Evolutionary conservation across 2,329 filamentous ascomycete genomes (phyloP), one percentile per base, ranked within the genome.

Genomic region (Phyllosticta capitalensis): DNA sequence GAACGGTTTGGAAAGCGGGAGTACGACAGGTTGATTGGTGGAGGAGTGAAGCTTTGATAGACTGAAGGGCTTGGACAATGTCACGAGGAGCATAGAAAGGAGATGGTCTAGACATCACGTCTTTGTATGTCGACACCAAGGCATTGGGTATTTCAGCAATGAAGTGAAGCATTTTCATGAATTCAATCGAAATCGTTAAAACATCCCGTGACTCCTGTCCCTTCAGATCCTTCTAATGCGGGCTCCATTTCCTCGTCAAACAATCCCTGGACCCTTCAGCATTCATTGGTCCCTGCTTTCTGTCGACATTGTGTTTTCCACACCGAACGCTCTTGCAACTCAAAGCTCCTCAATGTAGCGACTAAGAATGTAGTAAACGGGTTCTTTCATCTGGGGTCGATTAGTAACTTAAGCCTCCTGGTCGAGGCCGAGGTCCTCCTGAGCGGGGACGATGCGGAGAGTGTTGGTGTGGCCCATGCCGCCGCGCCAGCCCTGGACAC

Each of bases 401-500:
- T 45, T 19, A 45, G 38, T 30, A 50, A 58, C 51, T 61, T 65
- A 79, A 64, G 77, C 75, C 60, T 78, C 72, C 67, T 72, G 71
- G 64, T 78, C 75, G 60, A 81, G 67, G 54, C 78, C 78, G 63
- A 81, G 70, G 65, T 79, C 77, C 62, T 78, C 75, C 65, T 74
- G 70, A 33, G 78, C 78, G 20, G 77, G 76, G 45, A 81, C 78
- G 54, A 81, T 78, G 65, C 78, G 78, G 58, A 81, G 71, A 33
- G 90, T 94, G 81, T 94, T 95, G 73, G 90, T 95, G 81, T 94
- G 89, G 68, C 90, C 89, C 86, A 92, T 90, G 67, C 90, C 90
- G 69, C 90, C 90, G 79, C 90, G 88, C 89, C 89, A 95, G 77
- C 89, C 89, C 77, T 95, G 90, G 48, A 95, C 89, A 66, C 91